Evolutionary conservation across 2,329 filamentous ascomycete genomes (phyloP).

Genomic region (Colletotrichum destructivum): DNA sequence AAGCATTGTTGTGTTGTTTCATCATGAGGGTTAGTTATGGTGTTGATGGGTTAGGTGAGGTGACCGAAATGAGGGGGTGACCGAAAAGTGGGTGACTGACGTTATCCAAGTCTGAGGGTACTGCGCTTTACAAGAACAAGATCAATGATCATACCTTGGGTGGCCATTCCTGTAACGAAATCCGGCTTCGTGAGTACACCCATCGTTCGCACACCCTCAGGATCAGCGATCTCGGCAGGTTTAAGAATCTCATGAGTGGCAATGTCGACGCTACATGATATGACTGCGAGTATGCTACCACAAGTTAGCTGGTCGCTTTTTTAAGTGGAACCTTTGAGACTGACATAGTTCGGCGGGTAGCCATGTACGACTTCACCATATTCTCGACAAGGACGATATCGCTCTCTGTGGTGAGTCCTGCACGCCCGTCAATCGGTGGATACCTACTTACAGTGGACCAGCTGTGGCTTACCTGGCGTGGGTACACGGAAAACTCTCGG

Average conservation of each 20-base stretch:
- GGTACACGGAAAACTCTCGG: constrained; percentile 64
- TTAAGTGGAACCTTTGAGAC: not conserved
- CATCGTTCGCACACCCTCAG: constrained; percentile 58
- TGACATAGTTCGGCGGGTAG: constrained; percentile 60
- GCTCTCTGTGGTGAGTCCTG: constrained; percentile 58
- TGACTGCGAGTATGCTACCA: constrained; percentile 59
- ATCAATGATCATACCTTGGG: constrained; percentile 56
- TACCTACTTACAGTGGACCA: constrained; percentile 23
- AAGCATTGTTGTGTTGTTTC: too few relatives aligned
- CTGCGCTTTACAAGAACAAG: constrained; percentile 59
- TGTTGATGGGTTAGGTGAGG: too few relatives aligned
- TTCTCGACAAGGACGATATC: constrained; percentile 62
- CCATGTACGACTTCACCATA: constrained; percentile 64
- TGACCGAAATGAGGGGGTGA: too few relatives aligned
- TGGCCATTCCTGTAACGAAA: constrained; percentile 60
- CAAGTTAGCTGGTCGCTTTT: not conserved
- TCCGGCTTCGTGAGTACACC: constrained; percentile 74
- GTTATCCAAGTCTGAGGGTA: constrained; percentile 57
- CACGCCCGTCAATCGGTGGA: not conserved
- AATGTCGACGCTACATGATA: constrained; percentile 57
- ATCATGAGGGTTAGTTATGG: too few relatives aligned
- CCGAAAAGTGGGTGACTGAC: too few relatives aligned
- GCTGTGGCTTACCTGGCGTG: constrained; percentile 43
- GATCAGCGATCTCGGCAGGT: constrained; percentile 55
- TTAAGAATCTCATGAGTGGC: constrained; percentile 58